A percentile compares a stretch with the other conserved stretches of the same genome.
These are phyloP conservation scores for Zygoascus biomembranicola DNA, from an alignment of 805 yeast species.

Conservation along the genomic window DNA sequence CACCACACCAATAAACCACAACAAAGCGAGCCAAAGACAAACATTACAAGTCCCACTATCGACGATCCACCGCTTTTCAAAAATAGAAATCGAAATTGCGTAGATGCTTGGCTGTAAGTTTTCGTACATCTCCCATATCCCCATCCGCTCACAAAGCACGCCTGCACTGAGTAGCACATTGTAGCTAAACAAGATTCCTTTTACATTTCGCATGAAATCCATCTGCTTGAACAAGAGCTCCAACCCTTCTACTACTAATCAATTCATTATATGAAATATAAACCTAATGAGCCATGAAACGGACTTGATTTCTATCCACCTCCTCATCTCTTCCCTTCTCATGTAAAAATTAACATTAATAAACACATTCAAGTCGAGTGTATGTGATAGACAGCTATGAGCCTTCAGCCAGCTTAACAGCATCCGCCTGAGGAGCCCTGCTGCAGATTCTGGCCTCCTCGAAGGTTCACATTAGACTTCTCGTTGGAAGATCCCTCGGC, in stretches of 20 bases:
- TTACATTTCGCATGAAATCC: no score
- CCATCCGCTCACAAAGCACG: no score
- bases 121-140: no score
- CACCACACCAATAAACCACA: no score
- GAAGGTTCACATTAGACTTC: constrained; percentile 34
- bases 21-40: no score
- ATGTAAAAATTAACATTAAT: background rate
- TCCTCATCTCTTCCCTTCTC: background rate
- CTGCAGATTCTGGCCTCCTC: constrained; percentile 34
- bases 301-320: background rate
- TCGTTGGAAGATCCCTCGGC: constrained; percentile 29
- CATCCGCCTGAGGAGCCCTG: constrained; percentile 33
- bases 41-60: no score
- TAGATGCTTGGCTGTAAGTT: no score
- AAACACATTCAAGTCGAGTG: background rate
- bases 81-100: no score
- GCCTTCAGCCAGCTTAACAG: constrained; percentile 25
- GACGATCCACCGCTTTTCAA: no score
- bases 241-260: background rate
- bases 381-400: background rate
- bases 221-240: no score
- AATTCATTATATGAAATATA: background rate
- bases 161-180: no score
- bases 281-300: background rate
- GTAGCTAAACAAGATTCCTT: no score